Conservation (phyloP, 1,139 yeast genomes). For the Taiozyma sp. region DNA sequence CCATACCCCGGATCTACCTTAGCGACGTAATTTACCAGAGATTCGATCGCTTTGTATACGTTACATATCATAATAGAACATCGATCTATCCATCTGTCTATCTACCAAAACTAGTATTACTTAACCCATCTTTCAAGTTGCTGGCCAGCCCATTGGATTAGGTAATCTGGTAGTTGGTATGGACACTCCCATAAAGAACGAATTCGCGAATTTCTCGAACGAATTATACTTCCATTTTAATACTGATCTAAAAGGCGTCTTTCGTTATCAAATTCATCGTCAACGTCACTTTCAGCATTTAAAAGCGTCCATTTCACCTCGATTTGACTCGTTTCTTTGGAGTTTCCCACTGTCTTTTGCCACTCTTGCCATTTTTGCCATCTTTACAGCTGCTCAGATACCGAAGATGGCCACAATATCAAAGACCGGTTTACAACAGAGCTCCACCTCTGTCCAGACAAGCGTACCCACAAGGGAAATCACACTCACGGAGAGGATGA, state of each 20-base stretch:
- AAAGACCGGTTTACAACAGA: neutral
- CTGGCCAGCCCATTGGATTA: no score
- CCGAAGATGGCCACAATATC: neutral
- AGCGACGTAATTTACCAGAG: no score
- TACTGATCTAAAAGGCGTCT: neutral
- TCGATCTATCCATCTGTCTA: no score
- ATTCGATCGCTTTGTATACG: no score
- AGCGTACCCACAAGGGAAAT: constrained; percentile 8
- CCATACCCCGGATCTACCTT: no score
- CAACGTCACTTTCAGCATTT: neutral
- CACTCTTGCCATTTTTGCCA: neutral
- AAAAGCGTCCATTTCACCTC: neutral
- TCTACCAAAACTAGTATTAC: no score
- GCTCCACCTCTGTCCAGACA: neutral
- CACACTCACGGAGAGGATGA: constrained; percentile 50
- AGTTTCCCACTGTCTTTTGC: neutral
- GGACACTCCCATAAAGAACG: no score
- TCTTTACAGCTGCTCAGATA: neutral
- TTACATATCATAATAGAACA: no score
- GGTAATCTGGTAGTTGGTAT: no score
- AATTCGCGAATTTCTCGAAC: neutral
- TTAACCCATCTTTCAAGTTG: no score
- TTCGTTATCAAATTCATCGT: neutral
- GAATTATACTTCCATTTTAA: neutral
- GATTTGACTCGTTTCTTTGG: neutral